A percentile compares a stretch with the other conserved stretches of the same genome.
These are phyloP conservation scores for Aureobasidium musti DNA, from an alignment of 2,329 filamentous ascomycete genomes.

Conservation along the genomic window DNA sequence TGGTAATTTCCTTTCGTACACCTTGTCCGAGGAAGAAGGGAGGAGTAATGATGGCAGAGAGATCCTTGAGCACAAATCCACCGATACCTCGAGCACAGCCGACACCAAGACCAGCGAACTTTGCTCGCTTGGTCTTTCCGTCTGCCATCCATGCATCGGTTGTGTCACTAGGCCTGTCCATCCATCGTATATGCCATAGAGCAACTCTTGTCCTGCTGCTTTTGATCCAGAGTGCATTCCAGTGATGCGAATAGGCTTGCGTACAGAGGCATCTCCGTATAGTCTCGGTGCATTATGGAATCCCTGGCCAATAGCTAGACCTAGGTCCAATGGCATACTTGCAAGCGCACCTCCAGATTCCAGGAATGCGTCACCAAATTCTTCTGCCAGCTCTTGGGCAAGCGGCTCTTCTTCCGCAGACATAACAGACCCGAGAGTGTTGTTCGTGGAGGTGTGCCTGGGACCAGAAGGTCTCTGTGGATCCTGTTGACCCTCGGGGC, in stretches of 20 bases:
- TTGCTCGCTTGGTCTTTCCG: constrained; percentile 36
- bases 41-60: constrained; percentile 64
- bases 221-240: constrained; percentile 73
- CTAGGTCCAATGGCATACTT: constrained; percentile 82
- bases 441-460: constrained; percentile 33
- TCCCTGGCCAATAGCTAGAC: constrained; percentile 76
- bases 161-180: constrained; percentile 79
- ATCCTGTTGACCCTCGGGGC: constrained; percentile 8
- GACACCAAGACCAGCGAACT: constrained; percentile 38
- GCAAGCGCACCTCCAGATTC: constrained; percentile 74
- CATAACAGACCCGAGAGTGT: constrained; percentile 36
- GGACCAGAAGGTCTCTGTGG: constrained; percentile 31
- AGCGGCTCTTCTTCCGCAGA: constrained; percentile 38
- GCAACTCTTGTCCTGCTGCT: constrained; percentile 66
- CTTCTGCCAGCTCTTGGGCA: constrained; percentile 52
- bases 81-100: constrained; percentile 83
- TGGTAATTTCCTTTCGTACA: constrained; percentile 74
- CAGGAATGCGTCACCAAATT: constrained; percentile 66
- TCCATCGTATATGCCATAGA: constrained; percentile 73
- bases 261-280: constrained; percentile 80
- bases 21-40: constrained; percentile 84
- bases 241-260: constrained; percentile 76
- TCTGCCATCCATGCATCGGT: constrained; percentile 69
- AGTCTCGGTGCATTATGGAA: constrained; percentile 85
- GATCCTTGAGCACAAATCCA: constrained; percentile 78